These are phyloP conservation scores for Diaporthe sp. DNA, from an alignment of 2,329 filamentous ascomycete genomes.

Conservation along the genomic window DNA sequence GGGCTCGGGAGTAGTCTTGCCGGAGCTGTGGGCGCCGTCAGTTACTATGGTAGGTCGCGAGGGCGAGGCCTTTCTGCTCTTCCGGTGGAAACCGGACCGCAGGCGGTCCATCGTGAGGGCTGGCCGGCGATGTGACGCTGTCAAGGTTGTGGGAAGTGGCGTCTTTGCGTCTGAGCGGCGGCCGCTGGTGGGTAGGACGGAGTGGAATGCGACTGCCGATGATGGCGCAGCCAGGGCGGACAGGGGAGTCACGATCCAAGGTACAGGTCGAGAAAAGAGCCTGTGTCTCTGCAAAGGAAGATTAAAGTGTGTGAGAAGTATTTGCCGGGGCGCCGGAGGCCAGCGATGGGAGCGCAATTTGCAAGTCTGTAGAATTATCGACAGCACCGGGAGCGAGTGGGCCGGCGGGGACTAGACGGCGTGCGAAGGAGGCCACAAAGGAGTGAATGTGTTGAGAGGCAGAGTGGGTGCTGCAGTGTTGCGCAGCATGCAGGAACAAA, in stretches of 20 bases:
- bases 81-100: constrained; percentile 42
- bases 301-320: not conserved
- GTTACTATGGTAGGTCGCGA: constrained; percentile 39
- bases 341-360: constrained; percentile 8
- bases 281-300: no score
- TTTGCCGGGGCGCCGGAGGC: not conserved
- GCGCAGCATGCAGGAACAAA: constrained; percentile 25
- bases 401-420: not conserved
- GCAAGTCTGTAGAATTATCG: not conserved
- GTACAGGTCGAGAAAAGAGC: not conserved
- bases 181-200: constrained; percentile 17
- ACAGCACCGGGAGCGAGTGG: constrained; percentile 14
- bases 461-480: constrained; percentile 3
- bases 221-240: not conserved
- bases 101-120: constrained; percentile 40
- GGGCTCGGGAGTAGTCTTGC: constrained; percentile 41
- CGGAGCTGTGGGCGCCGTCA: constrained; percentile 38
- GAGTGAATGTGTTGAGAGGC: constrained; percentile 23
- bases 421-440: constrained; percentile 17
- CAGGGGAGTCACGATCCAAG: constrained; percentile 29
- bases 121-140: constrained; percentile 23
- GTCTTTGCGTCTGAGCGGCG: constrained; percentile 17
- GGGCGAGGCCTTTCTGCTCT: constrained; percentile 40
- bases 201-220: constrained; percentile 21
- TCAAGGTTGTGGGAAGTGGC: constrained; percentile 15